A percentile compares a stretch with the other conserved stretches of the same genome.
phyloP scores from a whole-genome alignment of 139 green algal genomes.

The Chlamydomonas asymmetrica region DNA sequence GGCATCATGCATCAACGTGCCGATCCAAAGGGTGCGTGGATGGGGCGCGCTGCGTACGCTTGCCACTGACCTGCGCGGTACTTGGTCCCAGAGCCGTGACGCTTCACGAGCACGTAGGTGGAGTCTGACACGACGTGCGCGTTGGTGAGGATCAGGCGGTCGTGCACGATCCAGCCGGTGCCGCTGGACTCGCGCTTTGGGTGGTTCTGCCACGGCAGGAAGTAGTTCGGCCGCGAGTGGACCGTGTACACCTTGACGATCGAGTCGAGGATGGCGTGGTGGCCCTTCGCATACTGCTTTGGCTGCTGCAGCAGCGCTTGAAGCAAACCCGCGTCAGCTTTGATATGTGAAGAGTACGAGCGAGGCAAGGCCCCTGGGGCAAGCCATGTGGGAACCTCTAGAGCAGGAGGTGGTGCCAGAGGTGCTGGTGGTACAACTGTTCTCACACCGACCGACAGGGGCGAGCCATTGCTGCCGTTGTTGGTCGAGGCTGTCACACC shows the following conservation, averaged over 20 bases:
- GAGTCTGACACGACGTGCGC: conserved; percentile 74
- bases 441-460: no score
- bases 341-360: conserved; percentile 34
- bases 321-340: conserved; percentile 25
- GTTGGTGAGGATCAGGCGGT: conserved; percentile 75
- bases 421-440: no score
- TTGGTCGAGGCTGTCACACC: no score
- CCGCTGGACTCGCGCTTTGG: conserved; percentile 67
- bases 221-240: conserved; percentile 64
- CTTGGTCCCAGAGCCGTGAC: conserved; percentile 63
- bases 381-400: no score
- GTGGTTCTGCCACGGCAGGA: conserved; percentile 76
- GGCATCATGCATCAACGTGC: no score
- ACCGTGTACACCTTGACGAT: conserved; percentile 81
- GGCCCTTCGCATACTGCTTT: conserved; percentile 23
- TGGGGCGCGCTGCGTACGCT: not conserved
- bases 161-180: conserved; percentile 67
- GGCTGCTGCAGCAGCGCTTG: conserved; percentile 16
- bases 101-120: conserved; percentile 72
- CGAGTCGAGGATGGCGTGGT: conserved; percentile 55
- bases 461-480: no score
- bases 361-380: no score
- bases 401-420: no score
- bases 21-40: no score
- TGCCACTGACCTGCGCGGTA: conserved; percentile 38